phyloP scores from a whole-genome alignment of 176 grass and related monocot genomes.

The Dendrocalamus sinicus region DNA sequence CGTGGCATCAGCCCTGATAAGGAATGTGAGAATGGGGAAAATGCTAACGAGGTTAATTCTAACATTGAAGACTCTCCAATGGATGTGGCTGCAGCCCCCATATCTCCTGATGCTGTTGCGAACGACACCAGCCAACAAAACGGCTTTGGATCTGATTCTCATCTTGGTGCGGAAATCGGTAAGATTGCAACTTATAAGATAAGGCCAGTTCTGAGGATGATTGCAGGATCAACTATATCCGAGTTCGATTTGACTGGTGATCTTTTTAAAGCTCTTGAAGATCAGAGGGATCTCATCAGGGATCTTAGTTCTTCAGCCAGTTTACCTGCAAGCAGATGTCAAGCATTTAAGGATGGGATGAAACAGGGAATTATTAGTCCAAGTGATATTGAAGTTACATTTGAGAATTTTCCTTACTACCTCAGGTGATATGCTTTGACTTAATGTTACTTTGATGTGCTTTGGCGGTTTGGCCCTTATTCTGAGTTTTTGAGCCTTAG shows the following conservation, averaged over 20 bases:
- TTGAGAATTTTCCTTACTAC: slow-evolving; percentile 96
- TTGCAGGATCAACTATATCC: slow-evolving; percentile 65
- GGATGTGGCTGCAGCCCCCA: slow-evolving; percentile 53
- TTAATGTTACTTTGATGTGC: slow-evolving; percentile 33
- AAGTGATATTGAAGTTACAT: slow-evolving; percentile 84
- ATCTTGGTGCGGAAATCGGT: slow-evolving; percentile 66
- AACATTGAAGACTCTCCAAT: slow-evolving; percentile 61
- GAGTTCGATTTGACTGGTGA: slow-evolving; percentile 88
- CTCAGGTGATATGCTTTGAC: slow-evolving; percentile 73
- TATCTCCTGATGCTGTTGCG: slow-evolving; percentile 60
- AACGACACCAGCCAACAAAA: slow-evolving; percentile 56
- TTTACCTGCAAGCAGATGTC: slow-evolving; percentile 71
- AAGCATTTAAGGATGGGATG: slow-evolving; percentile 92
- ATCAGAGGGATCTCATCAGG: slow-evolving; percentile 75
- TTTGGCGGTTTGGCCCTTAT: slow-evolving; percentile 32
- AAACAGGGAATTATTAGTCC: slow-evolving; percentile 84
- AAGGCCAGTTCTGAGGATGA: slow-evolving; percentile 75
- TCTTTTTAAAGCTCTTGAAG: slow-evolving; percentile 82
- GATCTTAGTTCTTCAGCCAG: slow-evolving; percentile 54
- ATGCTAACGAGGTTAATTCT: slow-evolving; percentile 67
- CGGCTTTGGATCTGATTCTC: slow-evolving; percentile 56
- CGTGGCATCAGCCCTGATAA: slow-evolving; percentile 57
- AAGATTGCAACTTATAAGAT: slow-evolving; percentile 81
- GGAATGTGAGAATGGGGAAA: slow-evolving; percentile 62
- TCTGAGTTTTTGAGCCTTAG: slow-evolving; percentile 24